Base-by-base conservation (phyloP, 208 protist species). In the Acanthamoeba sp. region DNA sequence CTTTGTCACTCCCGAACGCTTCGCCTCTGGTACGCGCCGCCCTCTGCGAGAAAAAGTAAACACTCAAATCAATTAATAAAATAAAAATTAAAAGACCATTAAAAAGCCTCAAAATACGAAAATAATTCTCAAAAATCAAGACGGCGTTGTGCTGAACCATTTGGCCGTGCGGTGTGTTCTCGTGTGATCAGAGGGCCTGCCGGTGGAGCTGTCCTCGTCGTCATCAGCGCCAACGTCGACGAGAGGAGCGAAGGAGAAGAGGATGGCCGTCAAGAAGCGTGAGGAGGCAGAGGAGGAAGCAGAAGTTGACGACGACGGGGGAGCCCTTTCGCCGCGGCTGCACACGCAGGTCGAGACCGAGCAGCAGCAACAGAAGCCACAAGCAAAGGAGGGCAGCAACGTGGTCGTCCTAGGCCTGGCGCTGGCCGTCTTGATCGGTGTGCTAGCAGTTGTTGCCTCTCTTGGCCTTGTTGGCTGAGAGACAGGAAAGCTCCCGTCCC, bases 1-100 rank as follows among this genome's bases (percentile, higher is more conserved):
- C 64, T 73, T 73, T 73, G 64, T 73, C 27, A 73, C 64, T 5
- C 64, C 64, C 34, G 64, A 73, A 73, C 64, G 64, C 34, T 73
- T 73, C 64, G 64, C 29, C 10, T 32, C 64, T 36, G 64, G 64
- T 73, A 38, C 64, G 48, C 48, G 48, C 16, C 10, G 48, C 48
- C 6, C 16, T 55, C 48, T 16, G 6, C 48, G 6, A 20, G 48
- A n/a, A n/a, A n/a, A n/a, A n/a, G n/a, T n/a, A n/a, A n/a, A n/a
- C n/a, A n/a, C n/a, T n/a, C n/a, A n/a, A n/a, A n/a, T n/a, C n/a
- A n/a, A n/a, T n/a, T n/a, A n/a, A n/a, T n/a, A n/a, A n/a, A n/a
- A n/a, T n/a, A n/a, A n/a, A n/a, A n/a, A n/a, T n/a, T n/a, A n/a
- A n/a, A n/a, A n/a, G n/a, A n/a, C n/a, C n/a, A n/a, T n/a, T n/a